Evolutionary conservation across 2,329 filamentous ascomycete species (phyloP), one percentile per base, ranked within the genome.

Genomic region (Diaporthe ampelina): DNA sequence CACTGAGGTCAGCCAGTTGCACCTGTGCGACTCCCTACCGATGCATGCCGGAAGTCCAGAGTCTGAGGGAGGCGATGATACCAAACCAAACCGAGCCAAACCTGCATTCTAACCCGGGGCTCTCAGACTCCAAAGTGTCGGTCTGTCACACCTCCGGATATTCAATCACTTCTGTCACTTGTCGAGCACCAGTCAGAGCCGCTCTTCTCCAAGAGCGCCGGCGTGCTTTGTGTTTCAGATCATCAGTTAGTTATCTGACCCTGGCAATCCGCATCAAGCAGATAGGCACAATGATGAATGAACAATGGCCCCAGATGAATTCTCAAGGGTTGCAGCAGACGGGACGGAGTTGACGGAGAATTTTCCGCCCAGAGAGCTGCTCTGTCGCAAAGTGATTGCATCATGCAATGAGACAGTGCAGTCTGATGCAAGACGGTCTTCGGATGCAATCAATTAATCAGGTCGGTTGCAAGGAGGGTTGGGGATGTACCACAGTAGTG

Each of bases 91-190:
- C 40, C 43, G 50, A 50, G 43, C 40, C 29, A 67, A 50, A 61
- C 35, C 61, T 4, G 63, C 63, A 52, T 67, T n/a, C 21, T 19
- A 37, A 67, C 29, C 19, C 29, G 24, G 32, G 56, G 21, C 29
- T 50, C 61, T 50, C 45, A 52, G 63, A 67, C 45, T 48, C 58
- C 61, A 50, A 52, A 52, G 40, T 52, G 45, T 54, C 63, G 63
- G 63, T 29, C 48, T 40, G 48, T 68, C 63, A 37, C 48, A 68
- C 17, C 48, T 68, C n/a, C 48, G 32, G 63, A 6, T 54, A 54
- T 40, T 3, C 4, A 4, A 11, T 67, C 24, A n/a, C 45, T 37
- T 40, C 37, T 13, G 10, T 13, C 37, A 40, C 37, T 13, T 40
- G 45, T 40, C 45, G 63, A 40, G 21, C 63, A 21, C 63, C 26